Evolutionary conservation across 148 eudicot species (phyloP).

Genomic region (Chenopodium berlandieri): DNA sequence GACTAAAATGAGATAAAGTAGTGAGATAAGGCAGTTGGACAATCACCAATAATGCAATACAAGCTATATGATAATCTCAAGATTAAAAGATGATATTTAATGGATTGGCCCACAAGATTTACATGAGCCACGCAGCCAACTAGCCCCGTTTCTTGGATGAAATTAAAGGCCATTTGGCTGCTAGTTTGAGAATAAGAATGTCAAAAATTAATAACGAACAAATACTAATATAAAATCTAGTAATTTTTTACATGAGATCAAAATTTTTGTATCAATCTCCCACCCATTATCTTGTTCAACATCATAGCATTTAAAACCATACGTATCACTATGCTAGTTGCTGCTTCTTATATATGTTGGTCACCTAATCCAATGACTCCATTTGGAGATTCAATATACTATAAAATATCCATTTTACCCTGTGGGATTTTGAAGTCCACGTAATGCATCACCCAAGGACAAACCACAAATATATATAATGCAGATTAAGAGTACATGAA

Average conservation of each 20-base stretch:
- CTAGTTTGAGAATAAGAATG: too few relatives aligned
- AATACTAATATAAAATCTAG: not conserved
- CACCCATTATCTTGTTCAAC: not conserved
- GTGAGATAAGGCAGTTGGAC: not conserved
- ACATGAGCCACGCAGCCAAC: too few relatives aligned
- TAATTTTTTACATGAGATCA: not conserved
- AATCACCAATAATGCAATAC: not conserved
- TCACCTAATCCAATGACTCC: too few relatives aligned
- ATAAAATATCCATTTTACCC: too few relatives aligned
- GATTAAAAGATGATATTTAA: not conserved
- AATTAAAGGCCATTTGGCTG: too few relatives aligned
- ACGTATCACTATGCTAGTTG: not conserved
- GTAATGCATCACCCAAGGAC: too few relatives aligned
- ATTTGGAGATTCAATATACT: not conserved
- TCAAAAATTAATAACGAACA: too few relatives aligned
- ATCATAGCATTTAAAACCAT: not conserved
- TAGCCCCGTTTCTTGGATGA: too few relatives aligned
- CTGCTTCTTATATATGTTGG: not conserved
- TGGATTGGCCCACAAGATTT: not conserved
- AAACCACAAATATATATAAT: too few relatives aligned
- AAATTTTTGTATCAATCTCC: not conserved
- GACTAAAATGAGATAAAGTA: not conserved
- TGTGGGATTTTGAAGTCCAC: not conserved
- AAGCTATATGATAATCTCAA: not conserved
- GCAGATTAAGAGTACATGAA: too few relatives aligned